Conservation (phyloP, 768 basidiomycete genomes). For the Mycena galericulata region DNA sequence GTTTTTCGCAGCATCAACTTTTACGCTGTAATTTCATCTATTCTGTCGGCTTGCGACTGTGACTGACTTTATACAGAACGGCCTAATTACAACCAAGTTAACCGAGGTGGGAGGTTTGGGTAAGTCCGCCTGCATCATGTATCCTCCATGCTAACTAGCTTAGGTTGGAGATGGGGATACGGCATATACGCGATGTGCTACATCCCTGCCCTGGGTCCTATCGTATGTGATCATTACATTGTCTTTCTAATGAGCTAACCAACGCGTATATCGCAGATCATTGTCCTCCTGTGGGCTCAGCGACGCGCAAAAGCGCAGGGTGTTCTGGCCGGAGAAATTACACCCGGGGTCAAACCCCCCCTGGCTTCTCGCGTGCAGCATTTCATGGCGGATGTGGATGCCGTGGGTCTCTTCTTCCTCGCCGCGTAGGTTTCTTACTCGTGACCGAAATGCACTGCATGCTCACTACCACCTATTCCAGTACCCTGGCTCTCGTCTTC, state of each 20-base stretch:
- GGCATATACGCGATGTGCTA: conserved; percentile 40
- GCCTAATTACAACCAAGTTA: conserved; percentile 52
- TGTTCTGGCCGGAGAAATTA: conserved; percentile 21
- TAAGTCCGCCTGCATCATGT: background rate
- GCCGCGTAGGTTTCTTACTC: conserved; percentile 44
- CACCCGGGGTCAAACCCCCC: background rate
- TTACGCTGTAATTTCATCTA: conserved; percentile 37
- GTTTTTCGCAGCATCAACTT: conserved; percentile 50
- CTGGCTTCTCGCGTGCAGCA: conserved; percentile 12
- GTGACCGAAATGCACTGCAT: no score
- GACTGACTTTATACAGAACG: conserved; percentile 52
- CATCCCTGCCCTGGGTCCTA: conserved; percentile 17
- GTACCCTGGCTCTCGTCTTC: conserved; percentile 33
- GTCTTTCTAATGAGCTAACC: conserved; percentile 41
- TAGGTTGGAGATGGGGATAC: conserved; percentile 57
- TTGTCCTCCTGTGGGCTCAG: conserved; percentile 53
- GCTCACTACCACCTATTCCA: conserved; percentile 37
- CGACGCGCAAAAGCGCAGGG: conserved; percentile 47
- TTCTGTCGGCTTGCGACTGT: conserved; percentile 47
- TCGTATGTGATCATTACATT: conserved; percentile 31
- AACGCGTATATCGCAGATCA: conserved; percentile 40
- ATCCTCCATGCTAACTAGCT: background rate
- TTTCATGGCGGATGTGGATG: conserved; percentile 45
- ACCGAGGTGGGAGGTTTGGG: conserved; percentile 51
- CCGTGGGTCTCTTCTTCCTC: conserved; percentile 52